These are phyloP conservation scores for Psilocybe tampanensis DNA, from an alignment of 768 basidiomycete species.

Conservation along the genomic window DNA sequence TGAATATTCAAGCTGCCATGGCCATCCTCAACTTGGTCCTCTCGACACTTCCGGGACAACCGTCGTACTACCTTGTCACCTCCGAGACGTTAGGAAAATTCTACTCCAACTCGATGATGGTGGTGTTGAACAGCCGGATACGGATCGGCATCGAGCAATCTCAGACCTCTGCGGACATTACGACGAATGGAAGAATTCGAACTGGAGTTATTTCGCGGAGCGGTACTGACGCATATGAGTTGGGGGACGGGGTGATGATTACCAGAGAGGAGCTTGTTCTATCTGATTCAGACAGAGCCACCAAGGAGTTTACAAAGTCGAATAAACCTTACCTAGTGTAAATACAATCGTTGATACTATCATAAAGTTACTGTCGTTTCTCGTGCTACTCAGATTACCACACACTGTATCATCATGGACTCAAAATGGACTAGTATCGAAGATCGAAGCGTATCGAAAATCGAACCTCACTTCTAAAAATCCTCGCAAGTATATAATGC, in stretches of 20 bases:
- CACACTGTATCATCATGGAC: not conserved
- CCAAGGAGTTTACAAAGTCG: not conserved
- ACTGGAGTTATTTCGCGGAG: not conserved
- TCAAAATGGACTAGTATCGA: too few species aligned
- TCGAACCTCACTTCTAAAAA: too few species aligned
- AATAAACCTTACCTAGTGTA: slow-evolving; percentile 8
- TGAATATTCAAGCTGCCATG: slow-evolving; percentile 16
- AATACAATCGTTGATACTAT: not conserved
- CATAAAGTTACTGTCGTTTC: not conserved
- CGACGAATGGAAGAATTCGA: not conserved
- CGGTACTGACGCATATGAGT: slow-evolving; percentile 4
- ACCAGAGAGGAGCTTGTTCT: slow-evolving; percentile 8
- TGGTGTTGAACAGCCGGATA: slow-evolving; percentile 16
- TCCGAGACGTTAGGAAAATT: slow-evolving; percentile 17
- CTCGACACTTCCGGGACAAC: slow-evolving; percentile 3
- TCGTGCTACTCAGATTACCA: not conserved
- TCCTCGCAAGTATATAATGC: too few species aligned
- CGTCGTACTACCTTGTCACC: slow-evolving; percentile 12
- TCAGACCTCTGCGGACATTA: not conserved
- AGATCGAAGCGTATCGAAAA: too few species aligned
- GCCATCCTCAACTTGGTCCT: slow-evolving; percentile 17
- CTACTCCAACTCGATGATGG: slow-evolving; percentile 18
- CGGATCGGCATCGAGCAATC: not conserved
- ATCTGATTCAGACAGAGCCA: not conserved
- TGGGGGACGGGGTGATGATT: slow-evolving; percentile 5